These are phyloP conservation scores for Oryza officinalis DNA, from an alignment of 176 grass and related monocot genomes.

Conservation along the genomic window DNA sequence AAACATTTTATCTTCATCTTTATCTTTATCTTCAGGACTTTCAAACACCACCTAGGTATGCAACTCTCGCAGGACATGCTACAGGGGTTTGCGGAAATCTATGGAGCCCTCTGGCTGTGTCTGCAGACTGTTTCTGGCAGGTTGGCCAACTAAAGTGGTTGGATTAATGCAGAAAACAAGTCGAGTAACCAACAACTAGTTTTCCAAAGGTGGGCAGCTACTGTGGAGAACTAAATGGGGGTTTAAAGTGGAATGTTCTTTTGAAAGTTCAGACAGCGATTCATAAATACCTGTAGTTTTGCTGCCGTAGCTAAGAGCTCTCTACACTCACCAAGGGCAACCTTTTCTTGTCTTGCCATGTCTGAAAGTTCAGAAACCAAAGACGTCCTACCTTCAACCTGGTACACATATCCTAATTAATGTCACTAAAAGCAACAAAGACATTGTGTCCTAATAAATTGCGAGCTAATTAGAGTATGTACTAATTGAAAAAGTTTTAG, in stretches of 20 bases:
- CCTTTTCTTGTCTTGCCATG: constrained; percentile 49
- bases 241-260: background rate
- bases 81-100: background rate
- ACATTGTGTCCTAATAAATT: background rate
- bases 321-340: constrained; percentile 64
- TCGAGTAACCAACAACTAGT: background rate
- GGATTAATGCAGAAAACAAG: background rate
- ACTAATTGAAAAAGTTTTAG: background rate
- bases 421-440: constrained; percentile 21
- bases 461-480: background rate
- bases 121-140: background rate
- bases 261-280: background rate
- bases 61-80: background rate
- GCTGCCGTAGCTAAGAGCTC: constrained; percentile 60
- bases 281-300: constrained; percentile 64
- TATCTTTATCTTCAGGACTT: no score
- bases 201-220: background rate
- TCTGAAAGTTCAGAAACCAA: constrained; percentile 59
- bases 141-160: background rate
- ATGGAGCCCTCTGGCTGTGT: background rate
- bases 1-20: no score
- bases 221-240: background rate
- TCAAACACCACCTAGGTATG: no score
- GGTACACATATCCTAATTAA: constrained; percentile 29
- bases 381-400: constrained; percentile 55